A percentile compares a stretch with the other conserved stretches of the same genome.
Evolutionary conservation across 371 early-diverging fungal genomes (phyloP).

Genomic region (Cokeromyces recurvatus): DNA sequence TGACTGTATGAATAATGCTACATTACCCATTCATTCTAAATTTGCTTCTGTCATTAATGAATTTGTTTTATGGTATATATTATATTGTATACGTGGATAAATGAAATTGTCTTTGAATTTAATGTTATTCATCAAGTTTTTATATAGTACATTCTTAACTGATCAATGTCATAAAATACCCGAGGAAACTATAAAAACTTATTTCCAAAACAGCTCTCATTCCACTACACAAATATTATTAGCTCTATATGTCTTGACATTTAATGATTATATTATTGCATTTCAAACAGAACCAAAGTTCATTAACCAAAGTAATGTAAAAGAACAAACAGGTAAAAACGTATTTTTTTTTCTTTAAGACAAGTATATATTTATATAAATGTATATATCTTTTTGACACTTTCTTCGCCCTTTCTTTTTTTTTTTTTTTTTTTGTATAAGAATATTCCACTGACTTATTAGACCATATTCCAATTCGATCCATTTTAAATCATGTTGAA

Average conservation of each 20-base stretch:
- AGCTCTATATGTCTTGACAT: slow-evolving; percentile 34
- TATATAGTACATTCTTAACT: slow-evolving; percentile 20
- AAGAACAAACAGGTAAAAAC: slow-evolving; percentile 19
- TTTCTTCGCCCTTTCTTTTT: neutral
- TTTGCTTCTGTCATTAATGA: slow-evolving; percentile 35
- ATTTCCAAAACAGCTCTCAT: slow-evolving; percentile 18
- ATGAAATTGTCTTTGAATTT: too few species aligned
- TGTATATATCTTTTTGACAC: too few species aligned
- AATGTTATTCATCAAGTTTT: too few species aligned
- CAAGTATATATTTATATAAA: too few species aligned
- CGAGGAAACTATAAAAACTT: slow-evolving; percentile 21
- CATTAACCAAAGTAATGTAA: slow-evolving; percentile 5
- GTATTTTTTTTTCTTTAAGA: too few species aligned
- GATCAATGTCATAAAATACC: slow-evolving; percentile 27
- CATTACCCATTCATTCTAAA: slow-evolving; percentile 30
- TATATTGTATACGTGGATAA: too few species aligned
- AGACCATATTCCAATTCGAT: slow-evolving; percentile 37
- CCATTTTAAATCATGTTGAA: slow-evolving; percentile 38
- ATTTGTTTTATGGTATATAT: slow-evolving; percentile 32
- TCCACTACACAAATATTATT: slow-evolving; percentile 38
- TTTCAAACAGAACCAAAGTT: slow-evolving; percentile 30
- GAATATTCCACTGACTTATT: slow-evolving; percentile 33
- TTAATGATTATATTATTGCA: slow-evolving; percentile 35
- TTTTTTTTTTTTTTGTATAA: slow-evolving; percentile 1
- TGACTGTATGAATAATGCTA: slow-evolving; percentile 30